A percentile compares a stretch with the other conserved stretches of the same genome.
Evolutionary conservation across 805 yeast genomes (phyloP).

Genomic region (Candida silvicultrix): DNA sequence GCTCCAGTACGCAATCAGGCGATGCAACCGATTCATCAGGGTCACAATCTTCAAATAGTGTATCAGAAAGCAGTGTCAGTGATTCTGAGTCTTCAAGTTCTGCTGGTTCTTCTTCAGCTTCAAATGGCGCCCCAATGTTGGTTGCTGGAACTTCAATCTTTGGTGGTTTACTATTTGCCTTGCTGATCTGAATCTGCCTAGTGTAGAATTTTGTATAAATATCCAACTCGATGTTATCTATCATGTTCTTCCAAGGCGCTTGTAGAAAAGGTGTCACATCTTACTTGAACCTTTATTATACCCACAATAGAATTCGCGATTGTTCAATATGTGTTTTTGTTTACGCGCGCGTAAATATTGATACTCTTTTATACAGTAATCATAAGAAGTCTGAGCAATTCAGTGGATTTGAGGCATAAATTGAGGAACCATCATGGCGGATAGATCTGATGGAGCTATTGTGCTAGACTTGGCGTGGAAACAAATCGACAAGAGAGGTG

Average conservation of each 20-base stretch:
- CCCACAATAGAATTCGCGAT: no score
- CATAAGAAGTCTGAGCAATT: no score
- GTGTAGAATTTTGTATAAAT: no score
- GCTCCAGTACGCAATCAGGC: constrained; percentile 6
- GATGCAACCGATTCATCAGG: constrained; percentile 3
- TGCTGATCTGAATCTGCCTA: not conserved
- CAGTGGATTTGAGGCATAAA: no score
- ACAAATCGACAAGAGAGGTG: constrained; percentile 11
- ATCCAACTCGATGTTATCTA: no score
- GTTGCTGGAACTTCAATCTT: constrained; percentile 11
- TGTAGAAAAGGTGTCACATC: no score
- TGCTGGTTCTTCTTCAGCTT: constrained; percentile 1
- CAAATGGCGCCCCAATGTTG: constrained; percentile 1
- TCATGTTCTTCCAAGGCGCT: no score
- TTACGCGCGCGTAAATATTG: no score
- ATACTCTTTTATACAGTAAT: no score
- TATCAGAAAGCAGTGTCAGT: not conserved
- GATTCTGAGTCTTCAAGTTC: constrained; percentile 10
- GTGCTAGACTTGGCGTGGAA: constrained; percentile 18
- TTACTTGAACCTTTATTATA: no score
- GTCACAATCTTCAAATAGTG: not conserved
- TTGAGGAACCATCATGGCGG: no score
- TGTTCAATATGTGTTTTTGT: no score
- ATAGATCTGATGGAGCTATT: constrained; percentile 2
- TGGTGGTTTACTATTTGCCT: constrained; percentile 5